Base-by-base conservation (phyloP, 805 yeast genomes). In the Yarrowia sp. region DNA sequence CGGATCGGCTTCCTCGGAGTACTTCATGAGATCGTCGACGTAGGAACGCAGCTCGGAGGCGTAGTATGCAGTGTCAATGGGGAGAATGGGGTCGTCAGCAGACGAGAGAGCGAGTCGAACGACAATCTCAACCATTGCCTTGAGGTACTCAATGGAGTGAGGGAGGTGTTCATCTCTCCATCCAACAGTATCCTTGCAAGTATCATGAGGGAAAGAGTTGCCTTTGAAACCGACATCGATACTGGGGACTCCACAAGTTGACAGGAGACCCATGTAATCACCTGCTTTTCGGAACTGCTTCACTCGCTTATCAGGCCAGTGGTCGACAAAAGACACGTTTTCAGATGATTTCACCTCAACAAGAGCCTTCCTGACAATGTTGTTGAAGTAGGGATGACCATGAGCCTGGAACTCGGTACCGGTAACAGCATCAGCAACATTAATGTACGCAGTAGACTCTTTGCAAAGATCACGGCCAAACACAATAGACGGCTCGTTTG, bases 41-140 rank as follows among this genome's bases (percentile, higher is more conserved):
- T 82, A 82, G 1, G 74, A 71, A 18, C 77, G 77, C 66, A 89
- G 68, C 8, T 75, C 76, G 1, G 76, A 72, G 7, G 83, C 82
- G 66, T 84, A 80, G 6, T 77, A 76, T 3, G 72, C 74, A 39
- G 89, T 74, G 71, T 86, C 83, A 69, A 81, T 88, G 1, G 96
- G 96, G 15, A 92, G 78, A 44, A 90, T 74, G 0, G 98, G 96
- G 44, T 81, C 82, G 69, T 92, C 96, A 0, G 86, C 83, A n/a
- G 88, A 71, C 53, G 83, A 80, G n/a, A 91, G 71, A 0, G 82
- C 75, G 3, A 86, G 67, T 51, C 81, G 77, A 4, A 89, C 79
- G 1, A 88, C 71, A 22, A 88, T 71, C 64, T 85, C 82, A 3
- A 86, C 82, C 67, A 91, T 71, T 15, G 84, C 76, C 71, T 71